Evolutionary conservation across 768 basidiomycete species (phyloP).

Genomic region (Tylopilus sp.): DNA sequence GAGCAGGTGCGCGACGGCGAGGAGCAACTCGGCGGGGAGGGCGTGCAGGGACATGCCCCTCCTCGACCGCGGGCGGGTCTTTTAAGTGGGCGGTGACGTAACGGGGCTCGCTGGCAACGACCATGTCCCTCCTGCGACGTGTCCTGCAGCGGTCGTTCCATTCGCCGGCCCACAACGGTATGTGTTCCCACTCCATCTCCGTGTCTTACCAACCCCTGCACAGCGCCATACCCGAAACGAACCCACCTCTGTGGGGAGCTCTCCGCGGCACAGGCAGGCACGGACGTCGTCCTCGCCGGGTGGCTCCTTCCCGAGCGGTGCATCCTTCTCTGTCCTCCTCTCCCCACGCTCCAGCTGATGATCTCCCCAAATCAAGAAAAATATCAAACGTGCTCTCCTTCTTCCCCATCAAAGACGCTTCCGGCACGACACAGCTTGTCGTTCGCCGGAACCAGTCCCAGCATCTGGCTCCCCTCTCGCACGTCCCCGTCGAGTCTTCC

Average conservation of each 20-base stretch:
- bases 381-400: constrained; percentile 71
- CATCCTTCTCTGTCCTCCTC: constrained; percentile 12
- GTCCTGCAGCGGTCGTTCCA: neutral
- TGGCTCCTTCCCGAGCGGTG: constrained; percentile 84
- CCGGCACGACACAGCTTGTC: constrained; percentile 77
- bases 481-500: constrained; percentile 73
- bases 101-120: neutral
- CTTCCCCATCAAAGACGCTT: constrained; percentile 79
- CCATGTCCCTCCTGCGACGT: neutral
- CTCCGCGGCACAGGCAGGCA: constrained; percentile 47
- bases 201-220: too few relatives aligned
- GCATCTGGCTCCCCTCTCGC: constrained; percentile 46
- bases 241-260: constrained; percentile 68
- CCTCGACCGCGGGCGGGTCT: too few relatives aligned
- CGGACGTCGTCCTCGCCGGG: constrained; percentile 68
- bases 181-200: too few relatives aligned
- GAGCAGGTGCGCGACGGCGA: constrained; percentile 44
- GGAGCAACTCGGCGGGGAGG: constrained; percentile 63
- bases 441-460: constrained; percentile 42
- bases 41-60: constrained; percentile 33
- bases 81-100: neutral
- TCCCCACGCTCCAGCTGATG: constrained; percentile 35
- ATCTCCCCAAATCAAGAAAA: constrained; percentile 49
- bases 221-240: constrained; percentile 55
- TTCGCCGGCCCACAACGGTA: neutral